phyloP scores from a whole-genome alignment of 352 stramenopile genomes.

The Phytophthora sp. region DNA sequence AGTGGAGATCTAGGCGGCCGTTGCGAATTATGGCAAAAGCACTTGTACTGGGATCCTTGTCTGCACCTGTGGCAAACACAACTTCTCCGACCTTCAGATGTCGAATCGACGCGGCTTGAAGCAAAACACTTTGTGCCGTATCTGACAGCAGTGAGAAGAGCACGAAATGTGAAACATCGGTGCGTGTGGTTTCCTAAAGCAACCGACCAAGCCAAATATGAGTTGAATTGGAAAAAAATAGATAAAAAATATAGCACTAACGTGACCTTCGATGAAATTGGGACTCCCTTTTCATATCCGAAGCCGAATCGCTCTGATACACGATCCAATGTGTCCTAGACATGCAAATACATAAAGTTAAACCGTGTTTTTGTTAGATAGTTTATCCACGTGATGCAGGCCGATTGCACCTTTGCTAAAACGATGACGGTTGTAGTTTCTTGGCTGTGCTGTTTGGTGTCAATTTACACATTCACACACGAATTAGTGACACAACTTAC shows the following conservation, averaged over 20 bases:
- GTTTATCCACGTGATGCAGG: background rate
- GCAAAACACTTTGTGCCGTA: constrained; percentile 29
- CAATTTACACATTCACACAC: background rate
- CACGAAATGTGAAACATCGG: constrained; percentile 45
- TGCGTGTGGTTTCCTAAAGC: constrained; percentile 38
- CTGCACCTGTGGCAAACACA: constrained; percentile 17
- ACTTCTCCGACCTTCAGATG: constrained; percentile 25
- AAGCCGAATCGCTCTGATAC: constrained; percentile 38
- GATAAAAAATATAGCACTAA: too few species aligned
- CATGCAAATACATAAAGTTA: background rate
- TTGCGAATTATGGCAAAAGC: constrained; percentile 48
- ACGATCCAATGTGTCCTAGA: constrained; percentile 37
- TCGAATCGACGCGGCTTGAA: constrained; percentile 35
- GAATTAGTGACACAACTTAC: background rate
- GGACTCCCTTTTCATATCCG: constrained; percentile 31
- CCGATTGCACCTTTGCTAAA: constrained; percentile 30
- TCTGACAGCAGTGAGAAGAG: constrained; percentile 55
- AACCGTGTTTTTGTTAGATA: too few species aligned
- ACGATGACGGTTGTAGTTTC: constrained; percentile 28
- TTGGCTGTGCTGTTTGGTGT: constrained; percentile 27
- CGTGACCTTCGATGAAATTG: constrained; percentile 24
- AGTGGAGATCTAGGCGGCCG: constrained; percentile 57
- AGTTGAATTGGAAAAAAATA: background rate
- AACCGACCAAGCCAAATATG: constrained; percentile 3
- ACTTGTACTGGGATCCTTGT: constrained; percentile 4